Base-by-base conservation (phyloP, 1,139 yeast species). In the Yamadazyma mexicana region DNA sequence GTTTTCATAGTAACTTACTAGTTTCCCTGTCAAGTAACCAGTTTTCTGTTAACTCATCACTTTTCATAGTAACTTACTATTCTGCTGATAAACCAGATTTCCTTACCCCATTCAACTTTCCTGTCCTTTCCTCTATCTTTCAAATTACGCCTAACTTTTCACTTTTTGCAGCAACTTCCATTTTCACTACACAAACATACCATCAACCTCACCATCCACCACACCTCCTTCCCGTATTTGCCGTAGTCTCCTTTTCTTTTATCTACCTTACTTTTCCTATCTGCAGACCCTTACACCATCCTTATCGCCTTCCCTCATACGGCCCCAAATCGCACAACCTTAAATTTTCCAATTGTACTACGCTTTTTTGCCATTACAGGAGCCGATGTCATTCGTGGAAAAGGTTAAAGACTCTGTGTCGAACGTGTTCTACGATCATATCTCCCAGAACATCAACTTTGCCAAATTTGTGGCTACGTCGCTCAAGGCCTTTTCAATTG, bases 371-470 rank as follows among this genome's bases (percentile, higher is more conserved):
- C n/a, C 18, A 11, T 11, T 12, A 28, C 10, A n/a, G n/a, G n/a
- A n/a, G n/a, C n/a, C 17, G 7, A 33, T 33, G 35, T 11, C 32
- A 3, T 27, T 34, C 20, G 15, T 35, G 11, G 33, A 29, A n/a
- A 29, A 29, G 23, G 15, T 35, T 11, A 40, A 37, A 38, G 41
- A 39, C 29, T 35, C 41, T 1, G 29, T 42, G 6, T 37, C 34
- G 7, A 39, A 42, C 14, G 23, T 37, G 8, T 11, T 42, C 10
- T 31, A 25, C n/a, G 42, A 41, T 14, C 35, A 35, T 17, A 24
- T 44, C 32, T 39, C 34, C 23, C 32, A 31, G 33, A 35, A 41
- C 35, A 9, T 44, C 30, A n/a, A 16, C 14, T 34, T 42, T 29
- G 24, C 24, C 31, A 31, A 31, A 30, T 37, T 22, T 28, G 23